Percentiles rank a stretch among this genome's conserved stretches.
These are phyloP conservation scores for Cercophora scortea DNA, from an alignment of 495 filamentous ascomycete genomes.

Conservation along the genomic window DNA sequence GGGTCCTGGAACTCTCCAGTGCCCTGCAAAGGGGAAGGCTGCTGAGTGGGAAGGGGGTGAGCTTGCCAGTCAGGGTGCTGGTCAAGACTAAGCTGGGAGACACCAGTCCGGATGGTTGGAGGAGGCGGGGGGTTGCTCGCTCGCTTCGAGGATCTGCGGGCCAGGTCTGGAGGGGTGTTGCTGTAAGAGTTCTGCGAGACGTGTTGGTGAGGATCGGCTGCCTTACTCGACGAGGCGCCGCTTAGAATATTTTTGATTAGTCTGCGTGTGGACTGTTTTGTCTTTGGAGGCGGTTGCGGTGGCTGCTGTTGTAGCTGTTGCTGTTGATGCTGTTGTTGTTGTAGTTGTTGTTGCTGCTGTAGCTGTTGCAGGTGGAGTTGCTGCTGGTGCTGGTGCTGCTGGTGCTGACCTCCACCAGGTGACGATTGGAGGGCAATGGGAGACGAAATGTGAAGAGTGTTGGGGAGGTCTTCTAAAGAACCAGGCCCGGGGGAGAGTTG, in stretches of 20 bases:
- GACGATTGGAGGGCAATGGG: conserved; percentile 16
- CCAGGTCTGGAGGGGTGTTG: conserved; percentile 26
- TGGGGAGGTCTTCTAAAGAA: conserved; percentile 32
- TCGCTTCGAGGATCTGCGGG: conserved; percentile 42
- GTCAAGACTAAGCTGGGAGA: conserved; percentile 31
- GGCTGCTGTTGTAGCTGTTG: conserved; percentile 14
- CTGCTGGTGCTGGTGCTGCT: background rate
- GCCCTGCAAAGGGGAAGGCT: conserved; percentile 38
- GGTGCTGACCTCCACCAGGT: background rate
- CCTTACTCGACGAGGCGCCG: conserved; percentile 27
- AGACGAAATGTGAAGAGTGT: conserved; percentile 14
- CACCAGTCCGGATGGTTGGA: conserved; percentile 33
- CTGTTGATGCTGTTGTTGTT: conserved; percentile 1
- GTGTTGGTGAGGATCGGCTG: conserved; percentile 26
- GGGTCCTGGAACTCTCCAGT: conserved; percentile 32
- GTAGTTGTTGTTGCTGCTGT: background rate
- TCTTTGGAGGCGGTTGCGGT: conserved; percentile 27
- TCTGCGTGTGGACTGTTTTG: conserved; percentile 36
- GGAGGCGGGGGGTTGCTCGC: conserved; percentile 33
- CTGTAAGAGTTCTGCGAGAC: conserved; percentile 26
- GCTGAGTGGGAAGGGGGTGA: conserved; percentile 14
- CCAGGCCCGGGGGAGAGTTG: conserved; percentile 15
- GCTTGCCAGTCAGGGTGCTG: conserved; percentile 26
- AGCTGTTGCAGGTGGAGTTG: background rate
- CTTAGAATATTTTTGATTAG: conserved; percentile 38